Conservation (phyloP, 139 green algal genomes). For the Tetraselmis striata region DNA sequence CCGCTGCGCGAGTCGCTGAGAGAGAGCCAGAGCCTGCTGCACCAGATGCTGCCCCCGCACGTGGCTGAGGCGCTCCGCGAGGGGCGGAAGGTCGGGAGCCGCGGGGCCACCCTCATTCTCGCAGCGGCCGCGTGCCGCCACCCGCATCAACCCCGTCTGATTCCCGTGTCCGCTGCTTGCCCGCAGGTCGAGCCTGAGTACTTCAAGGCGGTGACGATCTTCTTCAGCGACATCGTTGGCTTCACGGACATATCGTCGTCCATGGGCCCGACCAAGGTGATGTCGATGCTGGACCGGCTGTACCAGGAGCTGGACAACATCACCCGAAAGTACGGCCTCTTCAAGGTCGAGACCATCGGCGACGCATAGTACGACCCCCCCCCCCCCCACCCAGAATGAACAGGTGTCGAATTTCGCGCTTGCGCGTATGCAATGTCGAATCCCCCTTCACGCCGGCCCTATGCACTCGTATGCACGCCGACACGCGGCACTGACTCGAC, state of each 20-base stretch:
- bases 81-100: not conserved
- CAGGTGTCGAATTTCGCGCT: no score
- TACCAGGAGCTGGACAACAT: constrained; percentile 19
- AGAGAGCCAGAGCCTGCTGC: not conserved
- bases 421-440: no score
- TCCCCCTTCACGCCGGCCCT: no score
- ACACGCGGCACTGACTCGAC: no score
- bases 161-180: no score
- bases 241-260: constrained; percentile 17
- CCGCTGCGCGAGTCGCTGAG: not conserved
- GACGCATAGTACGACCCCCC: constrained; percentile 17
- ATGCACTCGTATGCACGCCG: no score
- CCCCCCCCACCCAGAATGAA: no score
- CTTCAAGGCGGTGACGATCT: constrained; percentile 12
- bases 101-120: no score
- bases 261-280: constrained; percentile 4
- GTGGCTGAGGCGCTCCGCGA: not conserved
- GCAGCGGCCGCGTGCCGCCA: no score
- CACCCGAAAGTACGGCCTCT: constrained; percentile 7
- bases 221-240: constrained; percentile 28
- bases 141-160: no score
- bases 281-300: constrained; percentile 18
- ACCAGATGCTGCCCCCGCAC: constrained; percentile 12
- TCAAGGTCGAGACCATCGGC: constrained; percentile 29
- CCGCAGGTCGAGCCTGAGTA: not conserved